These are phyloP conservation scores for Monosporascus ibericus DNA, from an alignment of 2,329 filamentous ascomycete genomes.

Conservation along the genomic window DNA sequence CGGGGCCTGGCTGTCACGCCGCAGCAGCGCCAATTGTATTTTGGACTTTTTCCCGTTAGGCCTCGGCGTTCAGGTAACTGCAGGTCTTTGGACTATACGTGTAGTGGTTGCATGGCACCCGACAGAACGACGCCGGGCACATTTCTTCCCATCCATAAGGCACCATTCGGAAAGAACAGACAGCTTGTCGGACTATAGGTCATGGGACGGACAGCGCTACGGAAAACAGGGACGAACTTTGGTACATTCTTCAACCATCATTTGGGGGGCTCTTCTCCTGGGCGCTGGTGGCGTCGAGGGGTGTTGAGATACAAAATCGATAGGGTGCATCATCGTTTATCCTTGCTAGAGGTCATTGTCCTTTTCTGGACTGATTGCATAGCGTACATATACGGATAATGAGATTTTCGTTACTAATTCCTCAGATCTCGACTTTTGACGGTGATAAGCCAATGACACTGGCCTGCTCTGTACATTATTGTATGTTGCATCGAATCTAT, in stretches of 20 bases:
- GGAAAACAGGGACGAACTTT: background rate
- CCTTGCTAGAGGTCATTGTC: background rate
- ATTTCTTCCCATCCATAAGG: background rate
- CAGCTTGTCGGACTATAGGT: background rate
- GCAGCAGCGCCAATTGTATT: background rate
- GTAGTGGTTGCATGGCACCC: constrained; percentile 1
- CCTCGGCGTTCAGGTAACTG: constrained; percentile 11
- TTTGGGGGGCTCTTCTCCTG: background rate
- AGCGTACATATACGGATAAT: background rate
- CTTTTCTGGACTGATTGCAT: background rate
- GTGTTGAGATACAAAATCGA: background rate
- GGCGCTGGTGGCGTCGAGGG: background rate
- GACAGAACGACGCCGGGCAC: constrained; percentile 3
- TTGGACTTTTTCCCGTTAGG: constrained; percentile 1
- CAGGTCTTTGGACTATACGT: constrained; percentile 7
- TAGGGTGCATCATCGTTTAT: background rate
- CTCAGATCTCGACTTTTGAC: background rate
- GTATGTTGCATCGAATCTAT: no score
- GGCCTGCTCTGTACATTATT: no score
- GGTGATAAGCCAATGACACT: no score
- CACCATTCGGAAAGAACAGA: background rate
- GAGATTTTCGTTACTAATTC: background rate
- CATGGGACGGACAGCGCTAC: background rate
- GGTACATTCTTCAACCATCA: background rate
- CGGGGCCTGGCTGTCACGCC: background rate